Conservation (phyloP, 345 rosid species). For the Acer campestre region DNA sequence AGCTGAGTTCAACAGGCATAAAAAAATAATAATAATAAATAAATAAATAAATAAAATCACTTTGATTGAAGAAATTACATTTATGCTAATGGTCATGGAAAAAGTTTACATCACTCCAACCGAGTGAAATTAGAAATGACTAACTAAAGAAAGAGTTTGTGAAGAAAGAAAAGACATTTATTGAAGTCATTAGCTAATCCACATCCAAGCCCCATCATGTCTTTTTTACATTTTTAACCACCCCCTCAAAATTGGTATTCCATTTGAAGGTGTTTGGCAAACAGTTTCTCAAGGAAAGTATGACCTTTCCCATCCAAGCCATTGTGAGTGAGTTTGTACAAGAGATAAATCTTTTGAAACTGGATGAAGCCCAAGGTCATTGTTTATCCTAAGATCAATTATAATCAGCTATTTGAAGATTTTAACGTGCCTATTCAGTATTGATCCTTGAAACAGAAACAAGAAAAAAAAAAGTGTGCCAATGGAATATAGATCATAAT, state of each 20-base stretch:
- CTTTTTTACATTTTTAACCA: neutral
- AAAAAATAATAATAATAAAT: neutral
- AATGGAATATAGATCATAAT: neutral
- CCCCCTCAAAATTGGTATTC: neutral
- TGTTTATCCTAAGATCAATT: constrained; percentile 6
- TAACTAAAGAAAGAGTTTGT: neutral
- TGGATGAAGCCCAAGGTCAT: neutral
- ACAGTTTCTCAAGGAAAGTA: neutral
- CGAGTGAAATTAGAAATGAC: neutral
- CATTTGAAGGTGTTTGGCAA: neutral
- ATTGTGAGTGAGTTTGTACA: neutral
- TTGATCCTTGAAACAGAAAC: neutral
- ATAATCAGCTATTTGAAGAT: neutral
- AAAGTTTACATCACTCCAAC: neutral
- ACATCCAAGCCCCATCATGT: neutral
- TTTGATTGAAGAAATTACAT: neutral
- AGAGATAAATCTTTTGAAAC: neutral
- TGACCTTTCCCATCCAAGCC: neutral
- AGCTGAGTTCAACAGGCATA: neutral
- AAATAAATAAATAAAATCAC: neutral
- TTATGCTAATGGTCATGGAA: neutral
- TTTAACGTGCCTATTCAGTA: neutral
- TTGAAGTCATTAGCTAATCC: no score
- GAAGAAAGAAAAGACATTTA: neutral
- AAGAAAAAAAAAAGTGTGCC: neutral